Conservation (phyloP, 208 protist species). For the Crithidia brevicula region DNA sequence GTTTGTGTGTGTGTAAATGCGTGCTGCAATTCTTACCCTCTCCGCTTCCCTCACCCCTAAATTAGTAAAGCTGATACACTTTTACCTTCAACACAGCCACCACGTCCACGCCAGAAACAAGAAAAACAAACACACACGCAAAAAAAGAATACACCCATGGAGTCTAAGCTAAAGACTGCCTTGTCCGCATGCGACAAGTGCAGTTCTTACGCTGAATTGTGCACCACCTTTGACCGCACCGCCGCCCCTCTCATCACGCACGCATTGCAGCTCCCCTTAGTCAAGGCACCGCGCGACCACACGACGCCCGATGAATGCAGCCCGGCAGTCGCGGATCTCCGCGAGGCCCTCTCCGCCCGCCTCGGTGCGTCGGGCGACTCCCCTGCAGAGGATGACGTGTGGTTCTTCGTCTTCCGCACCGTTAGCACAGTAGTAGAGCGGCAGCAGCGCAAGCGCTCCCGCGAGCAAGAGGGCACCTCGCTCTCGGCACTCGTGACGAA, state of each 20-base stretch:
- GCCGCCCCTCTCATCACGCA: constrained; percentile 56
- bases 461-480: constrained; percentile 28
- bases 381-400: constrained; percentile 68
- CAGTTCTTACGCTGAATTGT: constrained; percentile 30
- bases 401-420: constrained; percentile 69
- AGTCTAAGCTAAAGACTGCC: constrained; percentile 36
- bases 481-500: constrained; percentile 55
- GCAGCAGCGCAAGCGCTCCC: constrained; percentile 48
- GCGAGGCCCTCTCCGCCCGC: constrained; percentile 39
- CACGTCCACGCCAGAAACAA: too few species aligned
- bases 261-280: constrained; percentile 43
- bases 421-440: constrained; percentile 59
- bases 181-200: constrained; percentile 39
- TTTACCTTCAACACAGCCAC: too few species aligned
- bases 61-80: too few species aligned
- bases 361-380: constrained; percentile 21
- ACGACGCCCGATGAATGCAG: constrained; percentile 74
- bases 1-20: too few species aligned
- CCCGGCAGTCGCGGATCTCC: constrained; percentile 50
- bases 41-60: too few species aligned
- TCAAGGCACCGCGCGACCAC: constrained; percentile 59
- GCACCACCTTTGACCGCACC: constrained; percentile 23
- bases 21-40: too few species aligned
- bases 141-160: constrained; percentile 31
- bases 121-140: background rate